Base-by-base conservation (phyloP, 139 green algal genomes). In the Closterium sp. region DNA sequence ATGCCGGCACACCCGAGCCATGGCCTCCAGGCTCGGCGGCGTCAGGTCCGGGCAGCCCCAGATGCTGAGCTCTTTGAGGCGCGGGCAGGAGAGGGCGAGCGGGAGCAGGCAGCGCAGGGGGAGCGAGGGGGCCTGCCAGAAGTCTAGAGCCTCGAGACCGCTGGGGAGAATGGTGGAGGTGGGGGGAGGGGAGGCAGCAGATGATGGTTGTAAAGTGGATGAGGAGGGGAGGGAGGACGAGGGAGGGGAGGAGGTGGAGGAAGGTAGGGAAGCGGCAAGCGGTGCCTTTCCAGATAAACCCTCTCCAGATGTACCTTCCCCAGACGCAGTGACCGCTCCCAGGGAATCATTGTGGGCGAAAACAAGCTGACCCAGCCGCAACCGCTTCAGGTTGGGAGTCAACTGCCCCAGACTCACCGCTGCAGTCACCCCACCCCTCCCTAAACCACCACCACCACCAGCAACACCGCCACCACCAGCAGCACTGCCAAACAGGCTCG, bases 11-110 rank as follows among this genome's bases (percentile, higher is more conserved):
- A 30, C 81, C 21, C 21, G 55, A 83, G 87, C 87, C 21, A 83
- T 12, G 4, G 33, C 34, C 33, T 35, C 35, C 33, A 91, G 23
- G 35, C 87, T 38, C 34, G 23, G 31, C 23, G 32, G 31, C 19
- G 87, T 91, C 4, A 91, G 28, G 31, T 91, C 87, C 23, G 34
- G 87, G 81, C 87, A 91, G 25, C 81, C 81, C 23, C 33, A 84
- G 35, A 91, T 31, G 21, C 23, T 30, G 36, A 91, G 55, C 4
- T 30, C 23, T 19, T 33, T 33, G 30, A 91, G 81, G 23, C 28
- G 30, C 5, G 32, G 33, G 87, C 87, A 91, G 87, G 33, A 83
- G 33, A n/a, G 23, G 33, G 87, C 34, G 33, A 91, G 21, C 10
- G 87, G 33, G 25, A 30, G 33, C 32, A 91, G 32, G 35, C 25